A percentile compares a stretch with the other conserved stretches of the same genome.
Conservation (phyloP, 495 filamentous ascomycete genomes). For the Cryomyces minteri region DNA sequence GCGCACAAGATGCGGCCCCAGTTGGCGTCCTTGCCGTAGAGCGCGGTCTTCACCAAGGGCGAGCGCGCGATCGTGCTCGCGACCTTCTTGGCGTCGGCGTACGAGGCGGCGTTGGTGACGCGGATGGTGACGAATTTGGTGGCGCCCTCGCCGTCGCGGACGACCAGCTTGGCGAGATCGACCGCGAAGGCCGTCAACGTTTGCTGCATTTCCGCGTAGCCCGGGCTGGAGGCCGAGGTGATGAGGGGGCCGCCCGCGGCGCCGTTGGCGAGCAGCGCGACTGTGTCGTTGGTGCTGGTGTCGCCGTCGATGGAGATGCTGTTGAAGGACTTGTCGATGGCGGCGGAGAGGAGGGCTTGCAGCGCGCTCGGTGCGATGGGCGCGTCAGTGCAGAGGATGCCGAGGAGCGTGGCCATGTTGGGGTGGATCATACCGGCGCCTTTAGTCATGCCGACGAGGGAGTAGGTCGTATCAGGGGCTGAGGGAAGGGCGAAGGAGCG, state of each 20-base stretch:
- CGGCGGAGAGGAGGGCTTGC: slow-evolving; percentile 47
- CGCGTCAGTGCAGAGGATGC: slow-evolving; percentile 85
- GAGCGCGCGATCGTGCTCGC: slow-evolving; percentile 84
- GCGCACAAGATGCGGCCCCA: slow-evolving; percentile 97
- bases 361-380: slow-evolving; percentile 54
- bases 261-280: slow-evolving; percentile 86
- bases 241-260: slow-evolving; percentile 50
- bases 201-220: slow-evolving; percentile 44
- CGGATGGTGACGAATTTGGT: slow-evolving; percentile 94
- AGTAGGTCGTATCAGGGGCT: slow-evolving; percentile 53
- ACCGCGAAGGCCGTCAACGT: slow-evolving; percentile 61
- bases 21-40: slow-evolving; percentile 95
- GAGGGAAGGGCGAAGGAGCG: slow-evolving; percentile 72
- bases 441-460: slow-evolving; percentile 90
- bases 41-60: slow-evolving; percentile 87
- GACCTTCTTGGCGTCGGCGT: slow-evolving; percentile 32
- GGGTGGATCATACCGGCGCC: slow-evolving; percentile 99
- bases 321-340: slow-evolving; percentile 82
- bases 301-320: slow-evolving; percentile 93
- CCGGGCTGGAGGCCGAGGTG: slow-evolving; percentile 31
- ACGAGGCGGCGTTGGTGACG: slow-evolving; percentile 53
- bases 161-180: slow-evolving; percentile 77
- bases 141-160: slow-evolving; percentile 92
- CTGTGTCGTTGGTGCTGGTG: slow-evolving; percentile 91
- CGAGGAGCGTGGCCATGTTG: slow-evolving; percentile 95